Percentiles rank a stretch among this genome's conserved stretches.
Conservation (phyloP, 2,329 filamentous ascomycete genomes). For the Aspergillus ibericus region DNA sequence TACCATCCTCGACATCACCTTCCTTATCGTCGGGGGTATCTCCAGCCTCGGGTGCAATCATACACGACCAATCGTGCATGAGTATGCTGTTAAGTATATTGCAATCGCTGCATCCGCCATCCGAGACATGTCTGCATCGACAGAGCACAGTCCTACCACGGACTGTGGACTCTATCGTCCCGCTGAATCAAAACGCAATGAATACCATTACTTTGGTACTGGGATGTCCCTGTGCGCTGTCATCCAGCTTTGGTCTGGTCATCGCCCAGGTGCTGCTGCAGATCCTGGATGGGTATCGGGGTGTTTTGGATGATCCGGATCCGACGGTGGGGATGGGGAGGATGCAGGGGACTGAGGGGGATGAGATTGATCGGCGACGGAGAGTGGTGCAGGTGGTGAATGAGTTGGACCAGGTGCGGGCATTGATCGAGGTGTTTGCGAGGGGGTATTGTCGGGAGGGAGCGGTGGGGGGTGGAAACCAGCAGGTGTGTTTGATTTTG, state of each 20-base stretch:
- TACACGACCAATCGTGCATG: too few species aligned
- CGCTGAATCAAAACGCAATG: background rate
- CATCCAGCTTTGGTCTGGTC: background rate
- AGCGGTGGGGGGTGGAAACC: background rate
- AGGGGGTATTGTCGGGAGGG: background rate
- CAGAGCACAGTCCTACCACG: background rate
- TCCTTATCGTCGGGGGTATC: too few species aligned
- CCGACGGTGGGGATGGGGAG: background rate
- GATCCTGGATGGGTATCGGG: background rate
- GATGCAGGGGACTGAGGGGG: background rate
- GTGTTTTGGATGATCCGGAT: background rate
- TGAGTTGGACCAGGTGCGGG: background rate
- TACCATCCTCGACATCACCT: too few species aligned
- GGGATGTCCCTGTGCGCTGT: background rate
- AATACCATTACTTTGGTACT: background rate
- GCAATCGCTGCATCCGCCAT: background rate
- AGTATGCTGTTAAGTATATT: background rate
- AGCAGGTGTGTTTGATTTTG: background rate
- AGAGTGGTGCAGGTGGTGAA: background rate
- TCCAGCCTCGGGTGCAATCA: too few species aligned
- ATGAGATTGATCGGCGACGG: background rate
- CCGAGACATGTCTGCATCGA: background rate
- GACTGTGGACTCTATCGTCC: background rate
- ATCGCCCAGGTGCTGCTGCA: background rate
- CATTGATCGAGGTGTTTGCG: background rate